Evolutionary conservation across 106 monocot genomes (phyloP), one percentile per base, ranked within the genome.

Genomic region (Allium fistulosum): DNA sequence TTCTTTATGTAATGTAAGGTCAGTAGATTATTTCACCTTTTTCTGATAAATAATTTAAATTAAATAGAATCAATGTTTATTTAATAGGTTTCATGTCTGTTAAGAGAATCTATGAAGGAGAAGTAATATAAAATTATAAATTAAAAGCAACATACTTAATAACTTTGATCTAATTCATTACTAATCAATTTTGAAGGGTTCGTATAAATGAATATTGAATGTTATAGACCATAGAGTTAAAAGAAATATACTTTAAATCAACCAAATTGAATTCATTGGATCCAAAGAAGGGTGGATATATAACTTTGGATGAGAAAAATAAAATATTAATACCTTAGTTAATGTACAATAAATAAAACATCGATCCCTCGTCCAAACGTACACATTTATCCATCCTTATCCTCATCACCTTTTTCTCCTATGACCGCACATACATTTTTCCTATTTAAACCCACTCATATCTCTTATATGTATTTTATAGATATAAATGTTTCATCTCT

Each of bases 311-410:
- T 1, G 28, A 28, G 28, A 28, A 28, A 28, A 28, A 28, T 28
- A 28, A 28, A 28, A 28, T 28, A 28, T 1, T 28, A 28, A 28
- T 3, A 3, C 28, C 26, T 26, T 59, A 59, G 17, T 59, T 59
- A n/a, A 4, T 26, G 26, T 59, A 18, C 26, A 7, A 26, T 18
- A 18, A 59, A n/a, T 18, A 18, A 59, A 11, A 55, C 15, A 55
- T 55, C 4, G 17, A 59, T 59, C 9, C 26, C 17, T 18, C 59
- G 16, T 18, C 17, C 59, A 10, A 9, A n/a, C 59, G 59, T 59
- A 59, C 59, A 4, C n/a, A 16, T 17, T 59, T n/a, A 16, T 9
- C 61, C 61, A 62, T 62, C 61, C 61, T 62, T 62, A 62, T 62
- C 61, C 61, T 62, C 61, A 62, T 22, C 27, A 26, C 61, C 61